These are phyloP conservation scores for Cladosporium halotolerans DNA, from an alignment of 2,329 filamentous ascomycete genomes.

Conservation along the genomic window DNA sequence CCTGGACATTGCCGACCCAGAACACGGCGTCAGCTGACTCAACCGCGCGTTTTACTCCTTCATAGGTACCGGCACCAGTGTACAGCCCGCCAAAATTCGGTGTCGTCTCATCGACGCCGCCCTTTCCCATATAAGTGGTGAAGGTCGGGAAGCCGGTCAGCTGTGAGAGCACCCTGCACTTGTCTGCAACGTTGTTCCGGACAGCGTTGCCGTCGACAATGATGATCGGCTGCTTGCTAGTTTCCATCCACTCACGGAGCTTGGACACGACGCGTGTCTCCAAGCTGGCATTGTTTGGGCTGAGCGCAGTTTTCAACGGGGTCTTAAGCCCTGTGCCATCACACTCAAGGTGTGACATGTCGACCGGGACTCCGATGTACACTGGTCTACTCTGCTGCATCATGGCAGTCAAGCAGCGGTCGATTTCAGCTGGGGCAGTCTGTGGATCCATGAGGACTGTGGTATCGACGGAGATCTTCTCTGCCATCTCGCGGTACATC, in stretches of 20 bases:
- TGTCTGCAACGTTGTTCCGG: constrained; percentile 13
- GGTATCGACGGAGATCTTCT: constrained; percentile 22
- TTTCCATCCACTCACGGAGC: constrained; percentile 10
- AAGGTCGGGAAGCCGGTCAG: constrained; percentile 16
- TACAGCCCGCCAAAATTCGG: constrained; percentile 22
- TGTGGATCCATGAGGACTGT: constrained; percentile 18
- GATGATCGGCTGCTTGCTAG: constrained; percentile 15
- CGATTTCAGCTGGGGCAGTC: constrained; percentile 23
- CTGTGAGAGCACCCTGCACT: constrained; percentile 15
- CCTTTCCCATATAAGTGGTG: constrained; percentile 20
- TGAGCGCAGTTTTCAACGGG: constrained; percentile 8
- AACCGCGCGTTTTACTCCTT: constrained; percentile 17
- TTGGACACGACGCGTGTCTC: constrained; percentile 11
- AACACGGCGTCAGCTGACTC: constrained; percentile 20
- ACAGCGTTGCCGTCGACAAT: constrained; percentile 21
- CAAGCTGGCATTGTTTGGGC: constrained; percentile 3
- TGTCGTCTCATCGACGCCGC: constrained; percentile 14
- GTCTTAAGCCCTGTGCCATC: constrained; percentile 11
- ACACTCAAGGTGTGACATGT: constrained; percentile 17
- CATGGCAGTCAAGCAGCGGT: constrained; percentile 22
- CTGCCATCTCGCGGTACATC: constrained; percentile 24
- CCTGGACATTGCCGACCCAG: constrained; percentile 13
- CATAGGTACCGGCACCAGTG: constrained; percentile 18
- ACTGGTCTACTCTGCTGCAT: constrained; percentile 21
- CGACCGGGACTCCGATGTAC: constrained; percentile 23